These are phyloP conservation scores for Ochromonas danica DNA, from an alignment of 108 stramenopile genomes.

Conservation along the genomic window DNA sequence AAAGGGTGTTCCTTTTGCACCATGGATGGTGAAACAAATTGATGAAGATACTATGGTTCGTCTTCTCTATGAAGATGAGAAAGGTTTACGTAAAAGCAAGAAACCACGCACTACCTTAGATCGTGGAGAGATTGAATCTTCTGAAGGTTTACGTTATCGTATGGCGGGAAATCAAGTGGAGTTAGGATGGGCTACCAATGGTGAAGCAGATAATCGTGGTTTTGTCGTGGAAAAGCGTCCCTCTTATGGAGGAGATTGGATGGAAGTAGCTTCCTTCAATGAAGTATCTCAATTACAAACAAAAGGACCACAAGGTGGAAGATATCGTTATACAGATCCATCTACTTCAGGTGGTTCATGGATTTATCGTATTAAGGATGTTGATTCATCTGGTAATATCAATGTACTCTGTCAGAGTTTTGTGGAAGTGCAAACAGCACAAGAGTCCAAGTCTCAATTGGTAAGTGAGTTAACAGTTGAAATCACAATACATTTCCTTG, in stretches of 20 bases:
- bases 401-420: not conserved
- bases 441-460: not conserved
- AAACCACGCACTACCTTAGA: not conserved
- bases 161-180: slow-evolving; percentile 19
- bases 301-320: slow-evolving; percentile 25
- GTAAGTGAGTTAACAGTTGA: too few species aligned
- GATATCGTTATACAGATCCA: not conserved
- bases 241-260: not conserved
- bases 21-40: slow-evolving; percentile 29
- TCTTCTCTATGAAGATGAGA: too few species aligned
- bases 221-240: slow-evolving; percentile 19
- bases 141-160: not conserved
- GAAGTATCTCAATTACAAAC: not conserved
- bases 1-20: slow-evolving; percentile 28
- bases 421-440: not conserved
- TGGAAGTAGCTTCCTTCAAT: slow-evolving; percentile 8
- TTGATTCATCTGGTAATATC: not conserved
- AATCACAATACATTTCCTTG: too few species aligned
- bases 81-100: not conserved
- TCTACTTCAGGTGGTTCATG: not conserved
- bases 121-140: not conserved
- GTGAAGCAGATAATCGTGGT: slow-evolving; percentile 11
- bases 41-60: slow-evolving; percentile 26
- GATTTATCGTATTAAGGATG: not conserved
- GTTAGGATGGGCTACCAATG: not conserved